Base-by-base conservation (phyloP, 345 rosid species). In the Euphorbia tirucalli region DNA sequence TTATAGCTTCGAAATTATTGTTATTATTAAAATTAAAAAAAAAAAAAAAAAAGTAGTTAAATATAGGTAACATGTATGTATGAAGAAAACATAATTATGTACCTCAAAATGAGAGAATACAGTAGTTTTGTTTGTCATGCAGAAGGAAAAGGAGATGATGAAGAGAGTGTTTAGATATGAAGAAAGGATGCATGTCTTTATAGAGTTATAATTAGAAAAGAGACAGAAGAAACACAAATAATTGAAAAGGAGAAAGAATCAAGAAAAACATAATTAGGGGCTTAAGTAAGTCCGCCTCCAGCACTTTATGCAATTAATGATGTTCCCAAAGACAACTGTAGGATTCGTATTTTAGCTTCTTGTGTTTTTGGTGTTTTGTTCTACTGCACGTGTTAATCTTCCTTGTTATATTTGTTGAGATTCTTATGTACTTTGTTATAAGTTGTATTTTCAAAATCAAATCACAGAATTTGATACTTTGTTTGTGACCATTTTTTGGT, bases 211-310 rank as follows among this genome's bases (percentile, higher is more conserved):
- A 65, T 19, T 37, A 65, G 18, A 22, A 27, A 61, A 66, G 27
- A 37, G 71, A 55, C 31, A 66, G 7, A 27, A 64, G 68, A 39
- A 19, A 1, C 13, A 18, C 21, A 11, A 14, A 5, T 19, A 18
- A 16, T 24, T 1, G 10, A 2, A 13, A 19, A 49, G 24, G 49
- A 21, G 57, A 65, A 11, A 58, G 21, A 58, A 16, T 16, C 46
- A 68, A 66, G 37, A 56, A 69, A 71, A 61, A 14, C 14, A 4
- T 15, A 14, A 49, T 15, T 18, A 49, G 15, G 11, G 58, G 65
- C 75, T 31, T 80, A 55, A 64, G 54, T 9, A 68, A 68, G 35
- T 75, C 80, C 83, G 80, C 66, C 72, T 37, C 58, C 75, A 65
- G 75, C 72, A 69, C 19, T 46, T 46, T n/a, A n/a, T n/a, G n/a